Percentiles rank a stretch among this genome's conserved stretches.
Conservation (phyloP, 495 filamentous ascomycete genomes). For the Aspergillus olivimuriae region DNA sequence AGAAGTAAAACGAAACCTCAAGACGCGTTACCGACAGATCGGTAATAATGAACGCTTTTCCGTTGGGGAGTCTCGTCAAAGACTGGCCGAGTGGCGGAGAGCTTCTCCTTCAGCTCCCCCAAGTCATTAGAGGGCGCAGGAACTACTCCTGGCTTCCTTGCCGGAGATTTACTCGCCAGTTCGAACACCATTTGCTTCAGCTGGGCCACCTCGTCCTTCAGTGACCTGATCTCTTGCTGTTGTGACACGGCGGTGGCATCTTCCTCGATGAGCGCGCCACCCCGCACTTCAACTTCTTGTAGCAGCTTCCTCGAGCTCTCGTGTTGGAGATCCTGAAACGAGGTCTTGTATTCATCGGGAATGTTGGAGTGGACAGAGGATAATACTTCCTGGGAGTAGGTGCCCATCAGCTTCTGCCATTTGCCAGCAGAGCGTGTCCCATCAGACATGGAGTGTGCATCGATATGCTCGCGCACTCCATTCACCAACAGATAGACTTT, state of each 20-base stretch:
- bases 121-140: conserved; percentile 1
- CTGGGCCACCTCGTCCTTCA: conserved; percentile 29
- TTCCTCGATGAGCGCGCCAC: background rate
- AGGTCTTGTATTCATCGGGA: conserved; percentile 1
- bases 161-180: conserved; percentile 10
- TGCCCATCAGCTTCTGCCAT: conserved; percentile 19
- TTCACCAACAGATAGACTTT: conserved; percentile 32
- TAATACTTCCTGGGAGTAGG: conserved; percentile 24
- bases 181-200: conserved; percentile 30
- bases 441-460: conserved; percentile 14
- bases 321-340: background rate
- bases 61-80: background rate
- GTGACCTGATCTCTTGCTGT: conserved; percentile 20
- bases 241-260: conserved; percentile 2
- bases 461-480: conserved; percentile 21
- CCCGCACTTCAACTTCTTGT: conserved; percentile 2
- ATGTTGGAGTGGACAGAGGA: conserved; percentile 13
- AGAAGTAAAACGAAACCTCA: too few species aligned
- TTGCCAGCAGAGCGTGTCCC: conserved; percentile 8
- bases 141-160: background rate
- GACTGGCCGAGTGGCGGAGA: background rate
- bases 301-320: background rate
- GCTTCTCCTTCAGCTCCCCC: conserved; percentile 8
- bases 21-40: too few species aligned
- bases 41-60: background rate